These are phyloP conservation scores for Nakataea oryzae DNA, from an alignment of 2,329 filamentous ascomycete genomes.

Conservation along the genomic window DNA sequence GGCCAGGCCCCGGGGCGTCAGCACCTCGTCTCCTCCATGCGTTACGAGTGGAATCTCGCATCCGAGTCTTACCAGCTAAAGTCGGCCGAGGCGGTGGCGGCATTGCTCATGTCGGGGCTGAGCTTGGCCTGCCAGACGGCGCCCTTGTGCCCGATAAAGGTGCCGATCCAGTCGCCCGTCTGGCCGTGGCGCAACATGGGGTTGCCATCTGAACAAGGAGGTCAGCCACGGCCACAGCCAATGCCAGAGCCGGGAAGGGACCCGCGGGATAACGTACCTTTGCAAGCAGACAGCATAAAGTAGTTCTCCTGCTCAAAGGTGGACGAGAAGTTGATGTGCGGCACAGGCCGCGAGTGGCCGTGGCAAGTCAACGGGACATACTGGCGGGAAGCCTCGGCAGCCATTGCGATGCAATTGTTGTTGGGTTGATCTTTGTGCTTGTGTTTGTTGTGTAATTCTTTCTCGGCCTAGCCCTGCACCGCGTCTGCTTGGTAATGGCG, in stretches of 20 bases:
- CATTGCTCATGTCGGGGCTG: slow-evolving; percentile 76
- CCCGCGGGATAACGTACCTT: slow-evolving; percentile 43
- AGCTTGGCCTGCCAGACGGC: slow-evolving; percentile 94
- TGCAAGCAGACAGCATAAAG: slow-evolving; percentile 89
- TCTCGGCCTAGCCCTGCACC: not conserved
- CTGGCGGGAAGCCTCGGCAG: slow-evolving; percentile 28
- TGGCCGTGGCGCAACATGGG: slow-evolving; percentile 96
- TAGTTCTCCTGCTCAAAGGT: slow-evolving; percentile 75
- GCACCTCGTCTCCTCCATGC: no score
- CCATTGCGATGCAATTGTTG: slow-evolving; percentile 12
- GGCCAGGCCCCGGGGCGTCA: not conserved
- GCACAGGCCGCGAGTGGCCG: slow-evolving; percentile 85
- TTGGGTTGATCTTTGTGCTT: no score
- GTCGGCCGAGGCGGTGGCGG: slow-evolving; percentile 89
- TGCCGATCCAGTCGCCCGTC: slow-evolving; percentile 96
- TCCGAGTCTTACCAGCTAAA: slow-evolving; percentile 67
- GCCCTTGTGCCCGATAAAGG: slow-evolving; percentile 95
- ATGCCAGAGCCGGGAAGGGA: not conserved
- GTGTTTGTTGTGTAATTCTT: not conserved
- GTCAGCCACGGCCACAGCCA: not conserved
- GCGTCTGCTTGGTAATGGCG: not conserved
- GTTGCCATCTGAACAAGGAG: slow-evolving; percentile 65
- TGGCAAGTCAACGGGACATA: slow-evolving; percentile 90
- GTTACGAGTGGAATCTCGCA: no score
- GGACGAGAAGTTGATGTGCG: slow-evolving; percentile 82